phyloP scores from a whole-genome alignment of 2,329 filamentous ascomycete species.

The Colletotrichum cuscutae region DNA sequence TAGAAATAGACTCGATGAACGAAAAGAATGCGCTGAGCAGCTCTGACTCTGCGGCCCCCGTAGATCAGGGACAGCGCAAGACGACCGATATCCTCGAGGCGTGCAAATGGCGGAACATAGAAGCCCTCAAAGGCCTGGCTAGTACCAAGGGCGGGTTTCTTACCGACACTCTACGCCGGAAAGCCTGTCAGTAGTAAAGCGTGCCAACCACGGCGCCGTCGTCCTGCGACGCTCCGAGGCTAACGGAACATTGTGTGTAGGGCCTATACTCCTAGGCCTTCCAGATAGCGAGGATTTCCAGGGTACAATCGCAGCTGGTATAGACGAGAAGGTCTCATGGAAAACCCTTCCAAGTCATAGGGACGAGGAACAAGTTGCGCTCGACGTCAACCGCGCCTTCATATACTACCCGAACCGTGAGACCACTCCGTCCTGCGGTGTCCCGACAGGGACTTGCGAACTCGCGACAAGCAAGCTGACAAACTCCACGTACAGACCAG shows the following conservation, averaged over 20 bases:
- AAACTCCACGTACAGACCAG: conserved; percentile 61
- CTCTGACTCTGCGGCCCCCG: background rate
- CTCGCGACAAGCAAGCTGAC: conserved; percentile 21
- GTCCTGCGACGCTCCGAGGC: conserved; percentile 23
- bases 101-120: conserved; percentile 67
- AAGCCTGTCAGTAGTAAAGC: conserved; percentile 75
- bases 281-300: conserved; percentile 34
- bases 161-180: conserved; percentile 73
- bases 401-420: conserved; percentile 91
- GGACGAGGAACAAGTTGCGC: conserved; percentile 90
- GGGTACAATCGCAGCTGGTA: conserved; percentile 30
- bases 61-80: conserved; percentile 47
- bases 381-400: conserved; percentile 97
- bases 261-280: conserved; percentile 69
- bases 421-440: conserved; percentile 38
- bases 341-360: conserved; percentile 75
- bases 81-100: conserved; percentile 65
- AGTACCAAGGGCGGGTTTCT: conserved; percentile 74
- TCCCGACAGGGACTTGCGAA: background rate
- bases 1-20: background rate
- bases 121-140: conserved; percentile 66
- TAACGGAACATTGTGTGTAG: conserved; percentile 49
- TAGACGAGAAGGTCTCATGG: conserved; percentile 56
- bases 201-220: conserved; percentile 9
- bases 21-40: background rate